Conservation (phyloP, 345 rosid species). For the Arabidopsis suecica region DNA sequence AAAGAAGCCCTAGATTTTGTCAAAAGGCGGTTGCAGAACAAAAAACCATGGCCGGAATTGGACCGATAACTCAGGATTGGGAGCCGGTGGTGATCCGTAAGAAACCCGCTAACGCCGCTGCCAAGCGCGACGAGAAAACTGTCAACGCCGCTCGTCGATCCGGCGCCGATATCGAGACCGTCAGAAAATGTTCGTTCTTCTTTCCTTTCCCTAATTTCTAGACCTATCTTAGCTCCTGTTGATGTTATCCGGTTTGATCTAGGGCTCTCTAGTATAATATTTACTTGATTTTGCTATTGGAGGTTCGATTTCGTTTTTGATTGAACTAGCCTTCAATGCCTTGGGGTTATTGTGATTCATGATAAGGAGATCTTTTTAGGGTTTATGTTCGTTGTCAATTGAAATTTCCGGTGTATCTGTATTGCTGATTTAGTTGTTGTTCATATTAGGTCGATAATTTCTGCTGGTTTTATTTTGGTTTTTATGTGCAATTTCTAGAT, state of each 20-base stretch:
- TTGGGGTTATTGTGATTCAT: conserved; percentile 1
- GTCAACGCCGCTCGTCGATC: conserved; percentile 89
- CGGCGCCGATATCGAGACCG: conserved; percentile 79
- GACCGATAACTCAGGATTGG: conserved; percentile 85
- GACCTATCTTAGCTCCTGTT: neutral
- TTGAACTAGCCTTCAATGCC: neutral
- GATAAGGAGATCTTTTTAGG: neutral
- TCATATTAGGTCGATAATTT: neutral
- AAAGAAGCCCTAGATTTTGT: conserved; percentile 42
- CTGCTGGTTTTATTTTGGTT: neutral
- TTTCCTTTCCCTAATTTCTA: neutral
- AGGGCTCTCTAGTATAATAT: conserved; percentile 11
- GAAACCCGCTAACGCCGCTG: conserved; percentile 67
- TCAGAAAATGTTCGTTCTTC: conserved; percentile 63
- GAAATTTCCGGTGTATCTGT: neutral
- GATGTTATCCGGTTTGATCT: neutral
- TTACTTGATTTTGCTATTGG: conserved; percentile 11
- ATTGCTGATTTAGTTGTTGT: neutral
- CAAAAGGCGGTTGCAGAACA: conserved; percentile 6
- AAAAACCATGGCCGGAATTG: conserved; percentile 61
- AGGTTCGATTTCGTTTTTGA: neutral
- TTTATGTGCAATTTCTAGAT: neutral
- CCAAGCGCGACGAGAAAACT: conserved; percentile 81
- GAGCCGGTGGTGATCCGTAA: conserved; percentile 85
- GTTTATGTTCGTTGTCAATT: neutral